A percentile compares a stretch with the other conserved stretches of the same genome.
These are phyloP conservation scores for Cystoderma amianthinum DNA, from an alignment of 768 basidiomycete species.

Conservation along the genomic window DNA sequence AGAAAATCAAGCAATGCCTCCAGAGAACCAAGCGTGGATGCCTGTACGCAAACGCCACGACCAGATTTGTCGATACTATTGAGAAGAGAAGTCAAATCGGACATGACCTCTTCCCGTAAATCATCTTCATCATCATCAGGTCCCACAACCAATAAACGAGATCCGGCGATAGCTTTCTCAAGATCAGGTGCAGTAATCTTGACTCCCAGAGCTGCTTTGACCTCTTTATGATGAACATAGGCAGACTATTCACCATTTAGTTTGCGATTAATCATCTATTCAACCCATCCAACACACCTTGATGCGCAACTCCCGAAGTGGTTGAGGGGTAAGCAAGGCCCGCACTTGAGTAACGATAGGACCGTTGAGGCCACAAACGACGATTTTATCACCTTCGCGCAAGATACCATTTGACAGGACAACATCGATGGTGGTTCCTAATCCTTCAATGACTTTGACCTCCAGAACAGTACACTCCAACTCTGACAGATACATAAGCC, in stretches of 20 bases:
- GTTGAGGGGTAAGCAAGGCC: constrained; percentile 93
- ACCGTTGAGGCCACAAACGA: constrained; percentile 94
- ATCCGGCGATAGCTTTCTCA: constrained; percentile 97
- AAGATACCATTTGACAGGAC: constrained; percentile 92
- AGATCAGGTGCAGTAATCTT: constrained; percentile 94
- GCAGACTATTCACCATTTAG: constrained; percentile 51
- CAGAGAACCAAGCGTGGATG: constrained; percentile 92
- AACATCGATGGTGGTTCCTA: constrained; percentile 97
- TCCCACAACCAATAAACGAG: constrained; percentile 84
- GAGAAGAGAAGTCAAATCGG: constrained; percentile 82
- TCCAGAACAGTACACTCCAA: constrained; percentile 97
- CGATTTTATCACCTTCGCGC: constrained; percentile 88
- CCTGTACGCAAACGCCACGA: constrained; percentile 96
- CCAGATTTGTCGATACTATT: constrained; percentile 93
- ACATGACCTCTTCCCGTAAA: constrained; percentile 92
- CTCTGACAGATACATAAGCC: constrained; percentile 96
- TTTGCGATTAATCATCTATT: constrained; percentile 2
- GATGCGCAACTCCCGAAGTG: constrained; percentile 89
- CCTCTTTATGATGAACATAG: constrained; percentile 96
- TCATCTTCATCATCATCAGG: constrained; percentile 98
- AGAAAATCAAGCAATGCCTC: constrained; percentile 97
- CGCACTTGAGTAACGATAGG: constrained; percentile 94
- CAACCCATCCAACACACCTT: constrained; percentile 50
- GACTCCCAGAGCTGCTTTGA: constrained; percentile 94
- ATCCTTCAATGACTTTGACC: constrained; percentile 96